Evolutionary conservation across 148 eudicot species (phyloP), one percentile per base, ranked within the genome.

Genomic region (Camellia lanceoleosa): DNA sequence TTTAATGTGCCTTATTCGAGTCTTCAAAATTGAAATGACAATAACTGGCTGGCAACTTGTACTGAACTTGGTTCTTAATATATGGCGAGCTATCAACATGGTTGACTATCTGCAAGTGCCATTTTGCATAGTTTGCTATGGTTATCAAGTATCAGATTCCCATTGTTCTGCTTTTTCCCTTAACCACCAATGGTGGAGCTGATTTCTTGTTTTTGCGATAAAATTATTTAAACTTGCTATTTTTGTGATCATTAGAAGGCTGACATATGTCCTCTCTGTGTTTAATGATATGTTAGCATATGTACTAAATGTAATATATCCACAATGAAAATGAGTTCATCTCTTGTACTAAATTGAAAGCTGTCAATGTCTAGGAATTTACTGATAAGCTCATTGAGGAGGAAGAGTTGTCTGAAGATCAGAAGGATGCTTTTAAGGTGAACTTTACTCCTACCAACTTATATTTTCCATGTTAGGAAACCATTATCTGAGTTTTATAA

Each of bases 361-460:
- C 38, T 81, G 20, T 83, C 23, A 52, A 77, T 41, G 64, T 89
- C 49, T 81, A 96, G 99, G 99, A 96, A 79, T 96, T 90, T 80
- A 88, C 94, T 38, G 94, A 90, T 71, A 90, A 92, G 69, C 90
- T 90, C 41, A 82, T 96, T 55, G 88, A 84, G 82, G 98, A 82
- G 23, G 99, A 93, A 77, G 92, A 82, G 49, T 84, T 96, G 73
- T 66, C 91, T 73, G 89, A 90, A 72, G 99, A 93, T 79, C 88
- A 92, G 63, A 96, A 93, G 87, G 93, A 91, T 4, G 86, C 82
- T 8, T 96, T 96, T 80, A 86, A 86, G 99, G 99, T 93, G 73
- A 82, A 78, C 55, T 78, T 65, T 19, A 76, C 55, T 30, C 52
- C 12, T 65, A 73, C 7, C 54, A 42, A 18, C 20, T 4, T 83